phyloP scores from a whole-genome alignment of 768 basidiomycete genomes.

The Daedalea quercina region DNA sequence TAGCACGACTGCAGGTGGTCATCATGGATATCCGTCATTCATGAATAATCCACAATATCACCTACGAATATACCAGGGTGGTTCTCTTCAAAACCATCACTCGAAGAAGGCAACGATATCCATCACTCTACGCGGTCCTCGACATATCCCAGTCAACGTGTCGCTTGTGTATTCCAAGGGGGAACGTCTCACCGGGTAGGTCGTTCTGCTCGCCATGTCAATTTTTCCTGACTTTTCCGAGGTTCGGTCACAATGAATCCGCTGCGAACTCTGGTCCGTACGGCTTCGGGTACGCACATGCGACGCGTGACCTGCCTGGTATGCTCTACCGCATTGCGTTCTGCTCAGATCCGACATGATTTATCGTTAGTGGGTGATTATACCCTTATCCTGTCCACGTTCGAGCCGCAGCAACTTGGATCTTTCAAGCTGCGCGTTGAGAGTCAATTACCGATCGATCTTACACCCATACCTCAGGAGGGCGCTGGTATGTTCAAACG shows the following conservation, averaged over 20 bases:
- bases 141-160: conserved; percentile 68
- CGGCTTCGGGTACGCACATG: conserved; percentile 64
- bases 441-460: conserved; percentile 51
- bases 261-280: conserved; percentile 75
- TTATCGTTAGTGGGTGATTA: conserved; percentile 63
- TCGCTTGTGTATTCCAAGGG: conserved; percentile 72
- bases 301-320: conserved; percentile 50
- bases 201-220: conserved; percentile 7
- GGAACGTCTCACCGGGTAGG: conserved; percentile 69
- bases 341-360: neutral
- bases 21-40: conserved; percentile 70
- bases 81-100: neutral
- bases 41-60: conserved; percentile 90
- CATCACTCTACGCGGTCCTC: conserved; percentile 47
- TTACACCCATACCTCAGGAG: conserved; percentile 70
- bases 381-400: conserved; percentile 79
- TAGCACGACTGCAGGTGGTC: conserved; percentile 76
- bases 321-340: conserved; percentile 15
- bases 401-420: conserved; percentile 65
- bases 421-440: conserved; percentile 59
- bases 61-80: conserved; percentile 42
- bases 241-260: conserved; percentile 61
- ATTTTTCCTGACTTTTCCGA: conserved; percentile 14
- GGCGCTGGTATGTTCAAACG: conserved; percentile 89
- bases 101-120: conserved; percentile 32